phyloP scores from a whole-genome alignment of 1,139 yeast genomes.

The Debaryomyces nepalensis region DNA sequence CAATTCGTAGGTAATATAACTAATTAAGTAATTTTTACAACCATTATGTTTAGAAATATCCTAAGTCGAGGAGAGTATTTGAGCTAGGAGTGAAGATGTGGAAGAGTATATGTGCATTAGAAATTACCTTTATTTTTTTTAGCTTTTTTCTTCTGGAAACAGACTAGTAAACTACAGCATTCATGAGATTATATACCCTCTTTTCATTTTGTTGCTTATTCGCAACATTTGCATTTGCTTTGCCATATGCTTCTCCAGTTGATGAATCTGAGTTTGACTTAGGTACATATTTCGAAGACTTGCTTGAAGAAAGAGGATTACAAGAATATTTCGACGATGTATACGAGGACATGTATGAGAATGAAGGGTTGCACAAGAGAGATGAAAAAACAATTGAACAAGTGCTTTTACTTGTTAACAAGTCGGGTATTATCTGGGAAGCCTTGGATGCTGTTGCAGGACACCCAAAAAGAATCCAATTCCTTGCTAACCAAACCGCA shows the following conservation, averaged over 20 bases:
- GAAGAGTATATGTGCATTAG: constrained; percentile 2
- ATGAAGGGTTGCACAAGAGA: constrained; percentile 20
- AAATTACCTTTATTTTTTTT: constrained; percentile 1
- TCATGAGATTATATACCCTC: constrained; percentile 13
- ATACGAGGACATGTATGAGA: constrained; percentile 15
- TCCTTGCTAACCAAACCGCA: constrained; percentile 38
- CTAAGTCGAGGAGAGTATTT: constrained; percentile 11
- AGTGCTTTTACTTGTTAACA: constrained; percentile 35
- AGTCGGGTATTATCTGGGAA: constrained; percentile 42
- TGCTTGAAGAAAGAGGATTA: constrained; percentile 16
- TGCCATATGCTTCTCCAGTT: constrained; percentile 27
- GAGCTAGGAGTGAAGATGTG: background rate
- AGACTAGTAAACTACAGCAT: constrained; percentile 3
- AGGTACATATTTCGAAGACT: constrained; percentile 17
- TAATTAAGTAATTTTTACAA: constrained; percentile 13
- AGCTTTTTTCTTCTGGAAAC: constrained; percentile 1
- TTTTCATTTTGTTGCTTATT: constrained; percentile 15
- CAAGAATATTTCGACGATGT: constrained; percentile 18
- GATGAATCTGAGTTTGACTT: constrained; percentile 25
- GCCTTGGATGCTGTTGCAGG: constrained; percentile 43
- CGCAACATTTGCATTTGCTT: constrained; percentile 18
- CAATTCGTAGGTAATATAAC: constrained; percentile 13
- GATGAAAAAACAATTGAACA: constrained; percentile 29
- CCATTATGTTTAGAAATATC: constrained; percentile 7
- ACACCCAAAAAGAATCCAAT: constrained; percentile 32